phyloP scores from a whole-genome alignment of 352 stramenopile genomes.

The Phytophthora tentaculata region DNA sequence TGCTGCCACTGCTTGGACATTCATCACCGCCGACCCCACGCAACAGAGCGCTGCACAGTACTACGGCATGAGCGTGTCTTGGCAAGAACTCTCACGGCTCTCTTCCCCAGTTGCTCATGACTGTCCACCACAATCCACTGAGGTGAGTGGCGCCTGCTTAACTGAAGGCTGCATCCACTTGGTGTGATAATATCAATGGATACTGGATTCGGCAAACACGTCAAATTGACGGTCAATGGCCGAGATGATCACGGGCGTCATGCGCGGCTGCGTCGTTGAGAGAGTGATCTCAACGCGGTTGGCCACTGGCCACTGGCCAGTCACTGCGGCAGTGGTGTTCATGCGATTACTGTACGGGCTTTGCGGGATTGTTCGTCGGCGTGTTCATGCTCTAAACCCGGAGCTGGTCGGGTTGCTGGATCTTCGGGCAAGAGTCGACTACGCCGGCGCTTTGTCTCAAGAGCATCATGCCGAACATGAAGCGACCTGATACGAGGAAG shows the following conservation, averaged over 20 bases:
- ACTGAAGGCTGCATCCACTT: not conserved
- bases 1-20: not conserved
- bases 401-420: not conserved
- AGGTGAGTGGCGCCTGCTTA: not conserved
- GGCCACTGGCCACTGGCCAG: no score
- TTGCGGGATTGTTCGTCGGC: not conserved
- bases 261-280: conserved; percentile 6
- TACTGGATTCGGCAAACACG: no score
- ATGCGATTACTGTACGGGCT: not conserved
- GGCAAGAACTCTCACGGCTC: not conserved
- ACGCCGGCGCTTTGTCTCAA: conserved; percentile 1
- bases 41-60: no score
- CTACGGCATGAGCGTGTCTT: not conserved
- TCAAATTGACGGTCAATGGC: no score
- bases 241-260: conserved; percentile 4
- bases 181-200: no score
- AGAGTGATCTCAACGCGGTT: not conserved
- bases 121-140: not conserved
- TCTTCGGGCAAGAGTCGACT: not conserved
- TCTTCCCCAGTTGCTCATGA: not conserved
- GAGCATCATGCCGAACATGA: not conserved
- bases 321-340: conserved; percentile 2
- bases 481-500: not conserved
- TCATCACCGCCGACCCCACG: not conserved
- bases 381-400: conserved; percentile 5